A percentile compares a stretch with the other conserved stretches of the same genome.
These are phyloP conservation scores for Phialophora expanda DNA, from an alignment of 2,329 filamentous ascomycete genomes.

Conservation along the genomic window DNA sequence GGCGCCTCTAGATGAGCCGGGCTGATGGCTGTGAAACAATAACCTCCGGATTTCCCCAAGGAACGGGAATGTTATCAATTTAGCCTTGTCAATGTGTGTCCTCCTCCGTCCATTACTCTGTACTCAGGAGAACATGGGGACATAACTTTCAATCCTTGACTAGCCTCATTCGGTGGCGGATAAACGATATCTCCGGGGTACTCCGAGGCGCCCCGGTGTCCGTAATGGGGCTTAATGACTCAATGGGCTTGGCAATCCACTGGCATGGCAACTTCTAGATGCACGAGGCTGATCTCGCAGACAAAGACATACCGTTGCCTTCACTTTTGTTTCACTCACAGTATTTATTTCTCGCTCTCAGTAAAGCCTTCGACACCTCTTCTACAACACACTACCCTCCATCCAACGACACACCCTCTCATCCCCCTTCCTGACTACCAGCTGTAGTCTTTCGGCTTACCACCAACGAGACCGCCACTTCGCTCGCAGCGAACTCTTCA, in stretches of 20 bases:
- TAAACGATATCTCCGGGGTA: neutral
- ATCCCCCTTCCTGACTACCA: neutral
- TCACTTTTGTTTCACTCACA: neutral
- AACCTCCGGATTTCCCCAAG: too few relatives aligned
- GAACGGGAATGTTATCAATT: too few relatives aligned
- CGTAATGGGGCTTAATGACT: slow-evolving; percentile 25
- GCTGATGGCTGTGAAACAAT: neutral
- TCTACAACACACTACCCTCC: neutral
- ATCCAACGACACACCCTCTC: neutral
- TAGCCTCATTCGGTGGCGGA: neutral
- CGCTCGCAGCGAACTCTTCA: neutral
- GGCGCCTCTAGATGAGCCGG: too few relatives aligned
- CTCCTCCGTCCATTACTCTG: too few relatives aligned
- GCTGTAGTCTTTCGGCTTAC: neutral
- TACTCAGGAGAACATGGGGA: too few relatives aligned
- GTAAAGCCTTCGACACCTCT: neutral
- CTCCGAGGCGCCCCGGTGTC: neutral
- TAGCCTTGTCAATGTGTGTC: too few relatives aligned
- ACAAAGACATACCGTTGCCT: neutral
- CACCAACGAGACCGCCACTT: slow-evolving; percentile 12
- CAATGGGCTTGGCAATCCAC: slow-evolving; percentile 24
- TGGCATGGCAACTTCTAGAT: slow-evolving; percentile 37
- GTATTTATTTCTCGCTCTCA: neutral
- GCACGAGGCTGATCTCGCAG: slow-evolving; percentile 5
- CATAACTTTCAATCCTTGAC: neutral